Conservation (phyloP, 345 rosid species). For the Pistacia atlantica region DNA sequence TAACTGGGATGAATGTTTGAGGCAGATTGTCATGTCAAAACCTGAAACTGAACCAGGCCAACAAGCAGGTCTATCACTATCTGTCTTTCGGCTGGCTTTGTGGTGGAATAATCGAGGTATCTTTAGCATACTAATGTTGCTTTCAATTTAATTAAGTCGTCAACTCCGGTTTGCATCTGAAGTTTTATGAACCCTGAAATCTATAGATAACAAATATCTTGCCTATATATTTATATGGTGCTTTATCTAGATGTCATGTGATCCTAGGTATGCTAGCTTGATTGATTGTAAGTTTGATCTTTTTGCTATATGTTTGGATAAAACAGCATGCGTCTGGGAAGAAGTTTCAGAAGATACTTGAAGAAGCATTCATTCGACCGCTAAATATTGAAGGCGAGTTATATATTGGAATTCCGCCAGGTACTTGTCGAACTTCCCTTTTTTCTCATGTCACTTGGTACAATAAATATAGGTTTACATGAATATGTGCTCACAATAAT, state of each 20-base stretch:
- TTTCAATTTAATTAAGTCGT: neutral
- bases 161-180: neutral
- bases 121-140: neutral
- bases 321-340: slow-evolving; percentile 84
- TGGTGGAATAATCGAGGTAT: slow-evolving; percentile 96
- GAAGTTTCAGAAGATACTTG: slow-evolving; percentile 88
- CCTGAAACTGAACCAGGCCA: slow-evolving; percentile 55
- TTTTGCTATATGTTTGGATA: slow-evolving; percentile 12
- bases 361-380: slow-evolving; percentile 74
- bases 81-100: slow-evolving; percentile 91
- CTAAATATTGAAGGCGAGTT: slow-evolving; percentile 83
- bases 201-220: neutral
- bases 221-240: neutral
- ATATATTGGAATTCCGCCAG: slow-evolving; percentile 90
- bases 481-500: neutral
- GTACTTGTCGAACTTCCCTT: slow-evolving; percentile 33
- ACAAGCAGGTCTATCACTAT: slow-evolving; percentile 76
- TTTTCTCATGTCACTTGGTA: slow-evolving; percentile 11
- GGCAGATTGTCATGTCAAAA: slow-evolving; percentile 42
- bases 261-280: neutral
- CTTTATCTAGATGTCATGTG: neutral
- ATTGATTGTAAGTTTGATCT: neutral
- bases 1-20: slow-evolving; percentile 88
- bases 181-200: neutral
- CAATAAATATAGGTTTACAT: too few relatives aligned